Evolutionary conservation across 805 yeast species (phyloP).

Genomic region (Ogataea kodamae): DNA sequence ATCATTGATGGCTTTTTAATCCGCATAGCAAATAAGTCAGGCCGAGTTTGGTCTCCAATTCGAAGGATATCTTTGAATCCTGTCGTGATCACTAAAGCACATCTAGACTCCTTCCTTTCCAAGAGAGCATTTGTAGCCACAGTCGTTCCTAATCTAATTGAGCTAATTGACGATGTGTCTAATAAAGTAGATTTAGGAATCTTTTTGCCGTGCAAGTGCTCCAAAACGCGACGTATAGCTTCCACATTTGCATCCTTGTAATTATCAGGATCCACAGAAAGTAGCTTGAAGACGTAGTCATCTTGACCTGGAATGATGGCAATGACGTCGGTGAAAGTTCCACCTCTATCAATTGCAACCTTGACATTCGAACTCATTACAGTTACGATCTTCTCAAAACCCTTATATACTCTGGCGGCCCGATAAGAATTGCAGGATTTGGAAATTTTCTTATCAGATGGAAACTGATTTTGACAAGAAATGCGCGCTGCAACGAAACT

Average conservation of each 20-base stretch:
- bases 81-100: conserved; percentile 25
- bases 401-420: background rate
- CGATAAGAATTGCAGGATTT: too few relatives aligned
- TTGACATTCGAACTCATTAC: conserved; percentile 8
- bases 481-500: too few relatives aligned
- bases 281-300: conserved; percentile 26
- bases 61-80: conserved; percentile 31
- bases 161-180: conserved; percentile 18
- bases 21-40: conserved; percentile 20
- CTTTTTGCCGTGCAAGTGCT: conserved; percentile 7
- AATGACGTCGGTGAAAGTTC: conserved; percentile 46
- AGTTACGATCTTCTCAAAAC: too few relatives aligned
- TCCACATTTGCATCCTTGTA: conserved; percentile 27
- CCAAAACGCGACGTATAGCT: conserved; percentile 24
- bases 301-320: conserved; percentile 40
- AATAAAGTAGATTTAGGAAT: conserved; percentile 16
- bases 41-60: conserved; percentile 33
- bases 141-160: conserved; percentile 26
- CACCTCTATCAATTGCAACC: conserved; percentile 32
- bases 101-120: conserved; percentile 22
- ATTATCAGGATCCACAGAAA: conserved; percentile 26
- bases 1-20: conserved; percentile 18
- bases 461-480: too few relatives aligned
- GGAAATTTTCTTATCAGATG: too few relatives aligned
- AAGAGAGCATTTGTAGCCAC: conserved; percentile 25